Evolutionary conservation across 1,284 basidiomycete species (phyloP), one percentile per base, ranked within the genome.

Genomic region (Cystobasidium slooffiae): DNA sequence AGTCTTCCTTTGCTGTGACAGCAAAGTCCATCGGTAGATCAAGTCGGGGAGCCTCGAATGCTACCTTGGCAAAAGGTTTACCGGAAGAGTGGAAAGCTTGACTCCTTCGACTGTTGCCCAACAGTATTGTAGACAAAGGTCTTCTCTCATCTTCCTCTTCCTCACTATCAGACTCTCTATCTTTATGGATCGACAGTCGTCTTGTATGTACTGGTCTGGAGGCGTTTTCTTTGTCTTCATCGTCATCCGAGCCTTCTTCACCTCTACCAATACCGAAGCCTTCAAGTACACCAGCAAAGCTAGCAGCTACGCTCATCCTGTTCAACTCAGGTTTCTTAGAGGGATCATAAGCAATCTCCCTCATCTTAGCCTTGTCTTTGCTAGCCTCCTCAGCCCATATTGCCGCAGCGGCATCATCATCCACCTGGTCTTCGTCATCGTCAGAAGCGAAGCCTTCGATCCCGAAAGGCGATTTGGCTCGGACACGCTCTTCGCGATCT

Each of bases 211-310:
- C 24, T 10, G 46, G 20, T 7, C 8, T 49, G 18, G 14, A 24
- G 18, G 9, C 5, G 37, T 55, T 43, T 20, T 53, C 64, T 22
- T 67, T 43, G 22, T 52, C 51, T 22, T 39, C 64, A n/a, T 67
- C 64, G 18, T 53, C 64, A 55, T 67, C 64, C 24, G 46, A 51
- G 8, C 52, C 64, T 41, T 59, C 43, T 6, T 53, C 64, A 24
- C 18, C 64, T 41, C 47, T 43, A 16, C 44, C 46, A 14, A 64
- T 53, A 22, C 69, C 69, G 31, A 72, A 72, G 18, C 69, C 55
- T 43, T 64, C 69, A 55, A 72, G 47, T n/a, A 72, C 61, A 18
- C 69, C 69, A 31, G 69, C 44, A 31, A 72, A 72, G 41, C 59
- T 63, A 43, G 51, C 69, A 41, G 69, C 69, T 49, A 55, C 52